Base-by-base conservation (phyloP, 306 rosid species). In the Trifolium dubium region DNA sequence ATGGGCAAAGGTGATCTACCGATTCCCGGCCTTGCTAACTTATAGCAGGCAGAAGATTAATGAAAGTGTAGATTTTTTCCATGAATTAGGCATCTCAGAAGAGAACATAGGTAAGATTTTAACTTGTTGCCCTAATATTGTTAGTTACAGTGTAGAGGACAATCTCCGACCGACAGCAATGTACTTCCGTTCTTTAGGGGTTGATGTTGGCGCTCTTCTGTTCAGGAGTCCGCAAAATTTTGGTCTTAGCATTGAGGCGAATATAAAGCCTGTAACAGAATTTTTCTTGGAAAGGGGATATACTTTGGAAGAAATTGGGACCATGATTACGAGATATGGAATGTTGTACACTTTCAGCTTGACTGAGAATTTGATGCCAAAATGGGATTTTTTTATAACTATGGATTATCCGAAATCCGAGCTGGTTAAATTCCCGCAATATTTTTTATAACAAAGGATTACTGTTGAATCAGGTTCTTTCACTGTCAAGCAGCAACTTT, bases 1-100 rank as follows among this genome's bases (percentile, higher is more conserved):
- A 79, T 94, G 98, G 98, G 92, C 96, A 0, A 94, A 89, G 78
- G 94, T 94, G 75, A 91, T 94, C 41, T 83, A 86, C 84, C 94
- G 96, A 23, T 88, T 83, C 79, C 98, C 98, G 6, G 92, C 92
- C 0, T 69, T 91, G 61, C 90, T 94, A 61, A 93, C 96, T 67
- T 89, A 88, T 41, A 94, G 97, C 87, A 75, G 83, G 86, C 94
- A 85, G 61, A 91, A 91, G 79, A 82, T 94, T 78, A 83, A 79
- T 71, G 69, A 82, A 54, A 83, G 85, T 7, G 39, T 86, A 6
- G 85, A 83, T 78, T 94, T 91, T 44, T 94, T 91, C 19, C 51
- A 59, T 44, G 92, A 91, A 75, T 76, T 89, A 53, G 97, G 96
- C 60, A 83, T 91, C 55, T 89, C 98, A 41, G 80, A 81, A 18